phyloP scores from a whole-genome alignment of 2,329 filamentous ascomycete species.

The Alternaria sp. region DNA sequence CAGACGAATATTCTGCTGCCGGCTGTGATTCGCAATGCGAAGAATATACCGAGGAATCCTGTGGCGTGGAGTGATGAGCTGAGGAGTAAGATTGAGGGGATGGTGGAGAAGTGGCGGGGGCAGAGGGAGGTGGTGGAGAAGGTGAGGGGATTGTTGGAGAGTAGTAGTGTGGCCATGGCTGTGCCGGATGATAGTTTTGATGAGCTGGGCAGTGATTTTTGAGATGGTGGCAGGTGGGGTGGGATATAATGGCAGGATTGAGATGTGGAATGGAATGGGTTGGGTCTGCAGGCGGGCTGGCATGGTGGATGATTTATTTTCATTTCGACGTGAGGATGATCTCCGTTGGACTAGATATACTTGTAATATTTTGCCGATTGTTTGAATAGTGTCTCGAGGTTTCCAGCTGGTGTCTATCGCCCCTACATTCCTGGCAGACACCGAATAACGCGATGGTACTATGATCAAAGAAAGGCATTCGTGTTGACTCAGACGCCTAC shows the following conservation, averaged over 20 bases:
- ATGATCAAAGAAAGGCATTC: neutral
- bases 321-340: neutral
- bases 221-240: neutral
- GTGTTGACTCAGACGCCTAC: neutral
- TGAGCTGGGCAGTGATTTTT: slow-evolving; percentile 22
- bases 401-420: neutral
- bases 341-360: neutral
- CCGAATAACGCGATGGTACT: neutral
- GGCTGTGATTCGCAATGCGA: neutral
- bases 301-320: neutral
- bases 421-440: accelerated
- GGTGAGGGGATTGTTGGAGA: slow-evolving; percentile 21
- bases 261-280: neutral
- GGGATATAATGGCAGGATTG: neutral
- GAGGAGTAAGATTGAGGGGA: slow-evolving; percentile 12
- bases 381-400: neutral
- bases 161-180: slow-evolving; percentile 26
- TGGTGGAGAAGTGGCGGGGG: slow-evolving; percentile 30
- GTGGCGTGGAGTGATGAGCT: slow-evolving; percentile 33
- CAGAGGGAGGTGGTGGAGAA: slow-evolving; percentile 26
- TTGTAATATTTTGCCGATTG: neutral
- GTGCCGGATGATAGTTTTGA: slow-evolving; percentile 39
- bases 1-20: slow-evolving; percentile 2
- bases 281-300: neutral
- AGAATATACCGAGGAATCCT: slow-evolving; percentile 21